These are phyloP conservation scores for Penicilliopsis zonata DNA, from an alignment of 495 filamentous ascomycete species.

Conservation along the genomic window DNA sequence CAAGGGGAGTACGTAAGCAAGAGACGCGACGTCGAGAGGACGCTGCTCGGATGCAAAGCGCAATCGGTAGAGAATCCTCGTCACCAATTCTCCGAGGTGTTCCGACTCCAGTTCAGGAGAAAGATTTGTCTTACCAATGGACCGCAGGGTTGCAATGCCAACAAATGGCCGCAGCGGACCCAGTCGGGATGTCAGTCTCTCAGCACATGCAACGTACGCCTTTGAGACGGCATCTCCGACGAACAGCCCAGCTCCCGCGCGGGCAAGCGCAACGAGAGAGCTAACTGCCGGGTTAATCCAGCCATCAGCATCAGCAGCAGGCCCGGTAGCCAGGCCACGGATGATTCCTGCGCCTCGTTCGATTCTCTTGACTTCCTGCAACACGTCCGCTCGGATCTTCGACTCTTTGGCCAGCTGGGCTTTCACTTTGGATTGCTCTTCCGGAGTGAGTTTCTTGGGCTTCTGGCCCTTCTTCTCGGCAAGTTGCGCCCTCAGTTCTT, in stretches of 20 bases:
- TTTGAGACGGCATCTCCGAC: conserved; percentile 67
- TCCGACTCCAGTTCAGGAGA: conserved; percentile 62
- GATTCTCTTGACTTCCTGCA: conserved; percentile 53
- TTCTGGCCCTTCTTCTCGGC: conserved; percentile 85
- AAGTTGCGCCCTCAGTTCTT: conserved; percentile 77
- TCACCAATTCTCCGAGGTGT: conserved; percentile 73
- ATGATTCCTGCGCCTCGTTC: conserved; percentile 76
- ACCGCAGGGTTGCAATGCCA: conserved; percentile 74
- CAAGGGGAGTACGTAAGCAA: conserved; percentile 79
- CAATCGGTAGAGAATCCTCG: conserved; percentile 79
- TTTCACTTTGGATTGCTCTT: conserved; percentile 83
- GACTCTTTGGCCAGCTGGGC: conserved; percentile 82
- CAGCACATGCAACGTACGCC: conserved; percentile 64
- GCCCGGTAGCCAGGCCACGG: conserved; percentile 65
- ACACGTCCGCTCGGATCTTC: conserved; percentile 58
- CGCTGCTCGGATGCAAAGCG: conserved; percentile 85
- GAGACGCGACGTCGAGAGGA: conserved; percentile 72
- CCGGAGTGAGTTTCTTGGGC: conserved; percentile 76
- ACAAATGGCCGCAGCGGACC: conserved; percentile 68
- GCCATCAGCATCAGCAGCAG: conserved; percentile 66
- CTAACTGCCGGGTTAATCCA: conserved; percentile 77
- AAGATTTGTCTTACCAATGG: conserved; percentile 58
- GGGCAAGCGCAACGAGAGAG: conserved; percentile 55
- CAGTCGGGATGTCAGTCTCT: conserved; percentile 63
- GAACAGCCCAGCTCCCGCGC: conserved; percentile 69